These are phyloP conservation scores for Lindgomyces ingoldianus DNA, from an alignment of 495 filamentous ascomycete species.

Conservation along the genomic window DNA sequence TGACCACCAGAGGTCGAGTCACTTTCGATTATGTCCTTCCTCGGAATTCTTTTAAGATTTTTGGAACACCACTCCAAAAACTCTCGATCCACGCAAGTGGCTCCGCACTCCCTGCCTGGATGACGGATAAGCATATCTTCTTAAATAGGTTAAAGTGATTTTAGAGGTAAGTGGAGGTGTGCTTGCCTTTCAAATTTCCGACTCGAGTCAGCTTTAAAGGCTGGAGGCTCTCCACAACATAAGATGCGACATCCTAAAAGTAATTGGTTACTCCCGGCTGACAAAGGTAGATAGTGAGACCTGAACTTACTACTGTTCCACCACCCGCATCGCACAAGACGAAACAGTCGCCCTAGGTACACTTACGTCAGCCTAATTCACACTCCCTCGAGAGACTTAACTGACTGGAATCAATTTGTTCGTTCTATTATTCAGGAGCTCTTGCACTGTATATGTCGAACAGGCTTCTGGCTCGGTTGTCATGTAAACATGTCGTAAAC, in stretches of 20 bases:
- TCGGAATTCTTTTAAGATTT: slow-evolving; percentile 1
- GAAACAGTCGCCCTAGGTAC: slow-evolving; percentile 9
- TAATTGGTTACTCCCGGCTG: too few relatives aligned
- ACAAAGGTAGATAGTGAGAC: too few relatives aligned
- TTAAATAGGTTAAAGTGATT: too few relatives aligned
- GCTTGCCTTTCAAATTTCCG: slow-evolving; percentile 3
- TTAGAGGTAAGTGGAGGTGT: too few relatives aligned
- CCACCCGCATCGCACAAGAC: slow-evolving; percentile 9
- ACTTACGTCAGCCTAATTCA: slow-evolving; percentile 14
- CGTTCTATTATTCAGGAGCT: slow-evolving; percentile 27
- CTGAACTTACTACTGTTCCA: slow-evolving; percentile 1
- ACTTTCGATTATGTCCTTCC: background rate
- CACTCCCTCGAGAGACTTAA: slow-evolving; percentile 23
- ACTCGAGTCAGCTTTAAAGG: background rate
- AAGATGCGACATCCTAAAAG: slow-evolving; percentile 6
- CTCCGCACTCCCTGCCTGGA: slow-evolving; percentile 40
- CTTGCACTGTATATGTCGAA: slow-evolving; percentile 37
- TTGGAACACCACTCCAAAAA: slow-evolving; percentile 36
- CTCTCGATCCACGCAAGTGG: slow-evolving; percentile 39
- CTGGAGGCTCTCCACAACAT: background rate
- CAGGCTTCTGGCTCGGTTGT: slow-evolving; percentile 36
- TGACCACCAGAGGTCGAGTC: slow-evolving; percentile 14
- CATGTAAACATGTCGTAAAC: slow-evolving; percentile 35
- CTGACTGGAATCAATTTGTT: slow-evolving; percentile 29
- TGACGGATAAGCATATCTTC: background rate